A percentile compares a stretch with the other conserved stretches of the same genome.
Conservation (phyloP, 1,139 yeast genomes). For the Blastobotrys apis region DNA sequence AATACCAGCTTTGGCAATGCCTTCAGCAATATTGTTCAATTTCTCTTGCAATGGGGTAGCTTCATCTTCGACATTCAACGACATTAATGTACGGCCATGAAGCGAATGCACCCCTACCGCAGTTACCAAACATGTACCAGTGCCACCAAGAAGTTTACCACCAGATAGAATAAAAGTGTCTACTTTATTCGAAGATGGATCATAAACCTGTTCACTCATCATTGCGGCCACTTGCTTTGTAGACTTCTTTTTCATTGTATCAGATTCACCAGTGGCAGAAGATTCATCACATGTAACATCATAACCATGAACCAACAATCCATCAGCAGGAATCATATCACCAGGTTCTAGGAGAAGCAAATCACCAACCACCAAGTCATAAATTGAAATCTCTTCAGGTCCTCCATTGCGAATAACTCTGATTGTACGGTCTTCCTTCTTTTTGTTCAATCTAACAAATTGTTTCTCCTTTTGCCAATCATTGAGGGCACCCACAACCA, state of each 20-base stretch:
- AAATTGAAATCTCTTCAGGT: slow-evolving; percentile 65
- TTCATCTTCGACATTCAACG: slow-evolving; percentile 66
- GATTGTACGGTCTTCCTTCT: slow-evolving; percentile 77
- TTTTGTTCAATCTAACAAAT: slow-evolving; percentile 71
- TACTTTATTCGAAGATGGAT: slow-evolving; percentile 37
- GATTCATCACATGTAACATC: slow-evolving; percentile 88
- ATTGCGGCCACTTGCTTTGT: slow-evolving; percentile 45
- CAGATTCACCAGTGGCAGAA: slow-evolving; percentile 90
- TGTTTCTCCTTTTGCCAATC: slow-evolving; percentile 96
- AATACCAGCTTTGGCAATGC: slow-evolving; percentile 89
- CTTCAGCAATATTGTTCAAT: slow-evolving; percentile 78
- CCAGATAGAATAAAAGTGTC: slow-evolving; percentile 92
- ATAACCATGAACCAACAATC: slow-evolving; percentile 64
- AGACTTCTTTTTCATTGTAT: slow-evolving; percentile 65
- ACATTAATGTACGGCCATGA: slow-evolving; percentile 86
- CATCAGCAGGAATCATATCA: slow-evolving; percentile 88
- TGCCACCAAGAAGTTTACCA: slow-evolving; percentile 79
- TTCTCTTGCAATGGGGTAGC: slow-evolving; percentile 86
- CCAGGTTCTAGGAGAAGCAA: slow-evolving; percentile 82
- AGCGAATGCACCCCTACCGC: slow-evolving; percentile 87
- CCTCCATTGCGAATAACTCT: slow-evolving; percentile 72
- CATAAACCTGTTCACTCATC: slow-evolving; percentile 18
- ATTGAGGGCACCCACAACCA: slow-evolving; percentile 86
- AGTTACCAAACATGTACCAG: slow-evolving; percentile 80
- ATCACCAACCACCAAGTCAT: slow-evolving; percentile 83